These are phyloP conservation scores for Fraxinus xanthoxyloides DNA, from an alignment of 305 asterid genomes.

Conservation along the genomic window DNA sequence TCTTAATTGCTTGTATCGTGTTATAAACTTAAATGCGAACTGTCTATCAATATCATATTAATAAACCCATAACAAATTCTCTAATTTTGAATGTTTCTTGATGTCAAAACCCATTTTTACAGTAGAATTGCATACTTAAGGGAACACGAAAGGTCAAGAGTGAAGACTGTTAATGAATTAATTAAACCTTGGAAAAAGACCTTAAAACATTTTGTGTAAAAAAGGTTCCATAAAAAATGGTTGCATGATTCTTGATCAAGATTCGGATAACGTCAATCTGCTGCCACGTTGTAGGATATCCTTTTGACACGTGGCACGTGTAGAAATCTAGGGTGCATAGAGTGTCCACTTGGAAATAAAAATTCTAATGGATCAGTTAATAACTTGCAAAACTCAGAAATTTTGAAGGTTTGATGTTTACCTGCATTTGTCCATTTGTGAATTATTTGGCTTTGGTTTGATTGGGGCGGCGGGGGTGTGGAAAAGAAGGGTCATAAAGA, in stretches of 20 bases:
- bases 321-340: conserved; percentile 8
- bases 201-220: conserved; percentile 13
- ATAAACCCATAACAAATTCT: not conserved
- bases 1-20: not conserved
- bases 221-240: not conserved
- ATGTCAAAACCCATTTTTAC: not conserved
- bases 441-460: not conserved
- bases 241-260: conserved; percentile 8
- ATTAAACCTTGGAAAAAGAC: not conserved
- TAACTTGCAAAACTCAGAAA: not conserved
- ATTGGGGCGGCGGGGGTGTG: conserved; percentile 39
- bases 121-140: conserved; percentile 23
- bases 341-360: conserved; percentile 10
- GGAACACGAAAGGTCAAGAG: conserved; percentile 24
- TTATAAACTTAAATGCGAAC: conserved; percentile 1
- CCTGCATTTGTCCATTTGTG: conserved; percentile 22
- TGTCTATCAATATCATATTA: not conserved
- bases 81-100: not conserved
- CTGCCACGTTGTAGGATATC: conserved; percentile 19
- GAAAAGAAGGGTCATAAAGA: conserved; percentile 11
- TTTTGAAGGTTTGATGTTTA: not conserved
- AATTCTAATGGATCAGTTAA: conserved; percentile 26
- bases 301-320: conserved; percentile 13
- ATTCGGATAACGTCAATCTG: not conserved
- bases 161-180: not conserved